phyloP scores from a whole-genome alignment of 108 stramenopile genomes.

The Cyclotella distinguenda region DNA sequence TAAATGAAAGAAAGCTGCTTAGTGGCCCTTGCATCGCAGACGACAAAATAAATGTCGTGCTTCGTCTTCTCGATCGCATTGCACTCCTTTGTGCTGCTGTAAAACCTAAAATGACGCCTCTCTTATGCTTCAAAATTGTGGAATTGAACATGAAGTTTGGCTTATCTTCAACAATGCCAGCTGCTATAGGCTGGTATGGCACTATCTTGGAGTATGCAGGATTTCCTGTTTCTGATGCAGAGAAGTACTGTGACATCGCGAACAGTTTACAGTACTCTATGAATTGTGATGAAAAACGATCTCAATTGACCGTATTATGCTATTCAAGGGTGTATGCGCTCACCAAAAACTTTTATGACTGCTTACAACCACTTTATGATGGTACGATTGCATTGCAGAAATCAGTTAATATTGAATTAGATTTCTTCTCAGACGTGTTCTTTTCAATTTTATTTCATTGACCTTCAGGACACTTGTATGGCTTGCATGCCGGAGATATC shows the following conservation, averaged over 20 bases:
- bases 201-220: background rate
- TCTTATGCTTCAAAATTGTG: constrained; percentile 8
- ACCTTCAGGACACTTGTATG: background rate
- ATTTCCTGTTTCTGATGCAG: background rate
- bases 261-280: background rate
- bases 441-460: too few relatives aligned
- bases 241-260: constrained; percentile 9
- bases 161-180: constrained; percentile 6
- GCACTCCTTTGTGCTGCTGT: background rate
- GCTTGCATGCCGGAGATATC: constrained; percentile 2
- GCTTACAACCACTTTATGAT: background rate
- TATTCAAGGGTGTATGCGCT: constrained; percentile 1
- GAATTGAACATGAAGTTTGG: constrained; percentile 9
- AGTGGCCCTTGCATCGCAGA: background rate
- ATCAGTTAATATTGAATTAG: too few relatives aligned
- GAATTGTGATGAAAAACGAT: background rate
- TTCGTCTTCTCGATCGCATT: background rate
- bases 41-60: background rate
- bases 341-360: background rate
- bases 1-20: background rate
- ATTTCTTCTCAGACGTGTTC: too few relatives aligned
- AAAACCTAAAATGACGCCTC: background rate
- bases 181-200: constrained; percentile 8
- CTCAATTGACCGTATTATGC: background rate
- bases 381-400: too few relatives aligned